phyloP scores from a whole-genome alignment of 78 protist species.

The slime mould (Dictyostelium discoideum) region DNA sequence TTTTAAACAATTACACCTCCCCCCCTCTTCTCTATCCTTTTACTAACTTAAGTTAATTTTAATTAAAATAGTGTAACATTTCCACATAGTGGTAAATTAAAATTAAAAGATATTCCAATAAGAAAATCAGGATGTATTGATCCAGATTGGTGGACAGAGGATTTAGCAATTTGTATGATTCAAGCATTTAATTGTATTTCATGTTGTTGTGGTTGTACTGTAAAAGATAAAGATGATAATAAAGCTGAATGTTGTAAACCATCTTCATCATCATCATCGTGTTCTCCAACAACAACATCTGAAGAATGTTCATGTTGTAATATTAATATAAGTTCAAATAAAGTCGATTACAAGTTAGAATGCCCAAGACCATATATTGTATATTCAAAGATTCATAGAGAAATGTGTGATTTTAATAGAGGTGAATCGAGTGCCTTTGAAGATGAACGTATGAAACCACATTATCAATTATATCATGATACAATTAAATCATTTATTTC shows the following conservation, averaged over 20 bases:
- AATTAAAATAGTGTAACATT: conserved; percentile 53
- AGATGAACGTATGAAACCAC: conserved; percentile 7
- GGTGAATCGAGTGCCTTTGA: conserved; percentile 21
- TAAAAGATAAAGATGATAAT: background rate
- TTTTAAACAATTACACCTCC: no score
- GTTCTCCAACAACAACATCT: background rate
- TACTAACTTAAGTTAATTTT: no score
- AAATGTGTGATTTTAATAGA: conserved; percentile 60
- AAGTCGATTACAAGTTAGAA: background rate
- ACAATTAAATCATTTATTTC: background rate
- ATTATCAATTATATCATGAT: conserved; percentile 29
- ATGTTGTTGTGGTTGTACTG: conserved; percentile 19
- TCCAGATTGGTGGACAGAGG: conserved; percentile 23
- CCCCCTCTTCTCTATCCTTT: no score
- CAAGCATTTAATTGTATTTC: conserved; percentile 36
- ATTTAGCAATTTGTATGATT: conserved; percentile 25
- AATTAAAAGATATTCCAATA: conserved; percentile 5
- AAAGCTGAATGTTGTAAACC: background rate
- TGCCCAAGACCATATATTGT: conserved; percentile 60
- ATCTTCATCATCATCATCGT: background rate
- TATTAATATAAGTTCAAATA: background rate
- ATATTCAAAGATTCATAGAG: conserved; percentile 64
- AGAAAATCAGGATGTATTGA: conserved; percentile 58
- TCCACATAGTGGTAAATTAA: conserved; percentile 49
- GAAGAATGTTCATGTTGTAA: conserved; percentile 32